Evolutionary conservation across 768 basidiomycete species (phyloP).

Genomic region (Lactarius vividus): DNA sequence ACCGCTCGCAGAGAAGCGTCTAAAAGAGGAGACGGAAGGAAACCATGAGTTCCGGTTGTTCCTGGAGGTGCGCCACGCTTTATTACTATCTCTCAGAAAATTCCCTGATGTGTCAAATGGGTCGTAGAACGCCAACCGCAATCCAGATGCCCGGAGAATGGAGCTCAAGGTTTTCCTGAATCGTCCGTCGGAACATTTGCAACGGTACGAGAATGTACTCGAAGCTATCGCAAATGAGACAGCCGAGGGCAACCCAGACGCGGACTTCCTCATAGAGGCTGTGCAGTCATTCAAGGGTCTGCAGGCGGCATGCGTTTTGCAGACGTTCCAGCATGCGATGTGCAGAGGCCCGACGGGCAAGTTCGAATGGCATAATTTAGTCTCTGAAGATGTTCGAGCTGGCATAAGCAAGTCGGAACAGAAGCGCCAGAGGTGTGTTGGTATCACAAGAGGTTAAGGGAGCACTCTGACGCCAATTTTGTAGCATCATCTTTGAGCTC

Average conservation of each 20-base stretch:
- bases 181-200: constrained; percentile 76
- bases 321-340: constrained; percentile 90
- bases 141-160: constrained; percentile 55
- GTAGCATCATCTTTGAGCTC: constrained; percentile 86
- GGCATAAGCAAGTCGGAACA: constrained; percentile 67
- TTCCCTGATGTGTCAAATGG: neutral
- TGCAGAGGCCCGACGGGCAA: constrained; percentile 75
- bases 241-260: constrained; percentile 73
- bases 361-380: constrained; percentile 90
- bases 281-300: constrained; percentile 80
- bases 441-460: neutral
- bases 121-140: constrained; percentile 42
- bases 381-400: constrained; percentile 61
- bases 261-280: constrained; percentile 79
- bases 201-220: constrained; percentile 79
- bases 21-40: constrained; percentile 81
- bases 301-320: constrained; percentile 75
- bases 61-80: constrained; percentile 59
- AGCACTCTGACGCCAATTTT: constrained; percentile 1
- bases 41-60: constrained; percentile 83
- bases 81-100: neutral
- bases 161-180: constrained; percentile 80
- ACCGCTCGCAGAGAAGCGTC: constrained; percentile 78
- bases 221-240: constrained; percentile 88
- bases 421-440: constrained; percentile 78